Conservation (phyloP, 306 rosid species). For the Gleditsia sinensis region DNA sequence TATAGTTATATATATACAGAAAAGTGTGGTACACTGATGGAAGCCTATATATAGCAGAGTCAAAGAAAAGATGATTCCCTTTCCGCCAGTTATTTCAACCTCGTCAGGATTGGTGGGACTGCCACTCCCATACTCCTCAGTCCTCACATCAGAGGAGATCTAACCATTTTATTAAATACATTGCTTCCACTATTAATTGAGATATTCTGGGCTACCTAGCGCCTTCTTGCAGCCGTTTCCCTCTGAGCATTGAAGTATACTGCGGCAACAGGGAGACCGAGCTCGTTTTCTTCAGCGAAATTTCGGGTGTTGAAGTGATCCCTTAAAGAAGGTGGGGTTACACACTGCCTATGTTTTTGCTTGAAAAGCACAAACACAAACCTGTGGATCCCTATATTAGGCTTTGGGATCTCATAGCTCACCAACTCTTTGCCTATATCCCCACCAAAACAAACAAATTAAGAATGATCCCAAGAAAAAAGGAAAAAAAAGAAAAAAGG, state of each 20-base stretch:
- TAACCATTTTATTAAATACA: not conserved
- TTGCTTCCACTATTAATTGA: not conserved
- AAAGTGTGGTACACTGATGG: not conserved
- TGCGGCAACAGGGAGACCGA: slow-evolving; percentile 87
- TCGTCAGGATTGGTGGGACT: not conserved
- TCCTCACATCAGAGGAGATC: not conserved
- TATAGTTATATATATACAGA: too few relatives aligned
- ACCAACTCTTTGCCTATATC: slow-evolving; percentile 65
- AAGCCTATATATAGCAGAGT: not conserved
- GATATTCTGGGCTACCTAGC: slow-evolving; percentile 32
- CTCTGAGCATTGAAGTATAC: slow-evolving; percentile 84
- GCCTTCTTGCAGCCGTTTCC: slow-evolving; percentile 74
- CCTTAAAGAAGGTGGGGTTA: slow-evolving; percentile 55
- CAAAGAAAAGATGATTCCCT: not conserved
- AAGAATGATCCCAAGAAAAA: too few relatives aligned
- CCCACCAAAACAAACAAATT: too few relatives aligned
- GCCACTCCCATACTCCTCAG: not conserved
- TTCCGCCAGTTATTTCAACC: slow-evolving; percentile 11
- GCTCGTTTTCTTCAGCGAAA: slow-evolving; percentile 63
- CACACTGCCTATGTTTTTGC: slow-evolving; percentile 63
- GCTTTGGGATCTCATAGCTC: slow-evolving; percentile 82
- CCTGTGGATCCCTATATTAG: slow-evolving; percentile 90
- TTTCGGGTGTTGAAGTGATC: slow-evolving; percentile 70
- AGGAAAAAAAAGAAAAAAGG: too few relatives aligned
- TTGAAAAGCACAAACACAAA: slow-evolving; percentile 79